phyloP scores from a whole-genome alignment of 2,329 filamentous ascomycete genomes.

The Elsinoe necatrix region DNA sequence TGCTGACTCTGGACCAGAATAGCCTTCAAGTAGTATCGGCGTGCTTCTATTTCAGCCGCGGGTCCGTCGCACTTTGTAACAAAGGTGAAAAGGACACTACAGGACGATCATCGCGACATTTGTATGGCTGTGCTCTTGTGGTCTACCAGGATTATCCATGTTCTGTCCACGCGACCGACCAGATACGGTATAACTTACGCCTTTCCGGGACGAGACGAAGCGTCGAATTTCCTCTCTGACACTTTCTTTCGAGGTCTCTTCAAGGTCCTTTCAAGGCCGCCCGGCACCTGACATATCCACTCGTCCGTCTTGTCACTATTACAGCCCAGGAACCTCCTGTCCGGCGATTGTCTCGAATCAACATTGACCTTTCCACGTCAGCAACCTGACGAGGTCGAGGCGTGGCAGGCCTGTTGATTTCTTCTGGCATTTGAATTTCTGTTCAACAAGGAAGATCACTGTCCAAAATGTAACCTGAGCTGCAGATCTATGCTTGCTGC shows the following conservation, averaged over 20 bases:
- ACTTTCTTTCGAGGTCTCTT: no score
- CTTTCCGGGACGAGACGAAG: slow-evolving; percentile 3
- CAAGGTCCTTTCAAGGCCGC: not conserved
- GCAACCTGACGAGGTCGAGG: not conserved
- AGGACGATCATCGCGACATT: slow-evolving; percentile 1
- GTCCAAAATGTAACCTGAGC: not conserved
- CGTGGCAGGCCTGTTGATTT: not conserved
- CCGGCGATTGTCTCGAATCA: not conserved
- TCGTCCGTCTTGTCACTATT: slow-evolving; percentile 1
- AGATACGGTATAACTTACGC: not conserved
- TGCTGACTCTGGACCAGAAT: not conserved
- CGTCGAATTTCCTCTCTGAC: not conserved
- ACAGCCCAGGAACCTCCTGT: not conserved
- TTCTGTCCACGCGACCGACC: slow-evolving; percentile 1
- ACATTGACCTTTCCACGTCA: not conserved
- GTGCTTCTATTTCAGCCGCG: not conserved
- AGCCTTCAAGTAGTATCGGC: not conserved
- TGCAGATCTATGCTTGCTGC: not conserved
- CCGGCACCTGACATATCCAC: not conserved
- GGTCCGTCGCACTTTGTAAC: slow-evolving; percentile 6
- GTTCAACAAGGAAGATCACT: not conserved
- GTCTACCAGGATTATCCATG: not conserved
- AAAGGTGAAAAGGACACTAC: not conserved
- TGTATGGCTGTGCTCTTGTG: not conserved
- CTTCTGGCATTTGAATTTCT: not conserved